Percentiles rank a stretch among this genome's conserved stretches.
Evolutionary conservation across 371 early-diverging fungal genomes (phyloP).

Genomic region (Batkoa obscura): DNA sequence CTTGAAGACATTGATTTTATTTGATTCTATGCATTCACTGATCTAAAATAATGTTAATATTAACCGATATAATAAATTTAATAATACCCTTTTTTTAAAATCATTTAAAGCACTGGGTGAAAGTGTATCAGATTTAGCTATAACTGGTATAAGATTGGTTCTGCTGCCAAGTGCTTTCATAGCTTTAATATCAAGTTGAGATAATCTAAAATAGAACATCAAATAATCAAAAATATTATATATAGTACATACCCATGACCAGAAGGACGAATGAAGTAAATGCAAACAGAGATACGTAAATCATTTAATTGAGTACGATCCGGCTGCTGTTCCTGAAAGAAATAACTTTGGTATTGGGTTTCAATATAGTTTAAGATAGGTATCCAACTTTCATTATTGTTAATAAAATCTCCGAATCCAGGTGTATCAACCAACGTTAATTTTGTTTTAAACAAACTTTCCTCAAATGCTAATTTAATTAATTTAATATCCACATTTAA

Average conservation of each 20-base stretch:
- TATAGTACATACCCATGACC: constrained; percentile 46
- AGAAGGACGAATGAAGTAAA: constrained; percentile 80
- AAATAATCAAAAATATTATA: background rate
- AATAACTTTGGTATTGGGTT: constrained; percentile 81
- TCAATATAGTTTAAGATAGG: constrained; percentile 93
- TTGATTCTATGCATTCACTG: constrained; percentile 51
- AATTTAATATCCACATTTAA: background rate
- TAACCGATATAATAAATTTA: constrained; percentile 1
- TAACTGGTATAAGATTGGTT: constrained; percentile 81
- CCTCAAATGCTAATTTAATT: constrained; percentile 57
- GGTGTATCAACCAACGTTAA: constrained; percentile 80
- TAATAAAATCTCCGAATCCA: constrained; percentile 81
- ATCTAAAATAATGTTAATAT: constrained; percentile 21
- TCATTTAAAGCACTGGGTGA: constrained; percentile 58
- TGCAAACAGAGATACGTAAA: constrained; percentile 73
- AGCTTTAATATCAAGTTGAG: constrained; percentile 67
- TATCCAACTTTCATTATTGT: constrained; percentile 81
- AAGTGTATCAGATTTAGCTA: constrained; percentile 86
- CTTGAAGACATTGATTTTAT: constrained; percentile 63
- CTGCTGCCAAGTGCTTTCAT: constrained; percentile 71
- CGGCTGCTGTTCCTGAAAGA: constrained; percentile 65
- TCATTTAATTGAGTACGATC: constrained; percentile 66
- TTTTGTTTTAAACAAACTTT: constrained; percentile 86
- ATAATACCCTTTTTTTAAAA: constrained; percentile 59
- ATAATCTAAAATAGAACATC: constrained; percentile 21